Evolutionary conservation across 2,329 filamentous ascomycete species (phyloP), one percentile per base, ranked within the genome.

Genomic region (Cladophialophora yegresii): DNA sequence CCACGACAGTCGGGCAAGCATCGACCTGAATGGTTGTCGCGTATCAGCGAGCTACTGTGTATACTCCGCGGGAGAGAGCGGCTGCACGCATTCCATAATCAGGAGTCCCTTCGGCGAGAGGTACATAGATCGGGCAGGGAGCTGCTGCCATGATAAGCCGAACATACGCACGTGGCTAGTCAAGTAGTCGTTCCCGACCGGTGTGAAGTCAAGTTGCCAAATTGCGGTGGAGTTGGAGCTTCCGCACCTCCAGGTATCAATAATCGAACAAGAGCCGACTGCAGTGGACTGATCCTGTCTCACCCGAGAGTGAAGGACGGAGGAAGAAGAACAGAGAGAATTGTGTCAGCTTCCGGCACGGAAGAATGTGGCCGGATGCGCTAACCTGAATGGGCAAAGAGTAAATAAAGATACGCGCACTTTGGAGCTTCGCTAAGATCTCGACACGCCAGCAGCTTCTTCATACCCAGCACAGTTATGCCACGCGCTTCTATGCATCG

Each of bases 11-110:
- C 20, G 47, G 47, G 20, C 22, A 50, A 23, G 47, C 20, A 43
- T n/a, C 5, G 16, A 36, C 45, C 20, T 54, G 58, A 61, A 33
- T 61, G 58, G 58, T 23, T 32, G 50, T 61, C 50, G 58, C 58
- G 58, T 61, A 61, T 22, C 23, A 13, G 22, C 22, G 45, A 49
- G 7, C 22, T 50, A 43, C n/a, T 50, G 47, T 7, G 4, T n/a
- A 6, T 43, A 20, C 7, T 43, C 13, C 16, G 6, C 36, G 36
- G 36, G n/a, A 40, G 36, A 16, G 13, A 40, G 36, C 36, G 5
- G 36, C 36, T 43, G 36, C 36, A n/a, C 16, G 26, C 51, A 54
- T 54, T 54, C 51, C 51, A 54, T 54, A 54, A 54, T 54, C 51
- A 54, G 8, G 10, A 4, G 20, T 5, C 2, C 28, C 16, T 8